A percentile compares a stretch with the other conserved stretches of the same genome.
Evolutionary conservation across 805 yeast species (phyloP).

Genomic region (Clavispora asparagi): DNA sequence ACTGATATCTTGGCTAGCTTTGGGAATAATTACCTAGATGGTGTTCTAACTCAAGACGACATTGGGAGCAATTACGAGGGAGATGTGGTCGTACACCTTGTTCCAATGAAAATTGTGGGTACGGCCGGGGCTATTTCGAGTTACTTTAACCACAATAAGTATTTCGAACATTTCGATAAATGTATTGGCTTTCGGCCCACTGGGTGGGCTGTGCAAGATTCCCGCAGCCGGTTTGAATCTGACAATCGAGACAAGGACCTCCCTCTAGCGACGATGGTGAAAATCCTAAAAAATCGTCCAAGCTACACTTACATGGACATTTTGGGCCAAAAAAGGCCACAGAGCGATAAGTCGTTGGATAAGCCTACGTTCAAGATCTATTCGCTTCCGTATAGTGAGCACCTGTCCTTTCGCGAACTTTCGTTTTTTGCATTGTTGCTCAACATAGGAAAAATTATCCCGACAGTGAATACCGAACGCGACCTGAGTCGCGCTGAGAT

Average conservation of each 20-base stretch:
- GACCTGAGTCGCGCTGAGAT: constrained; percentile 21
- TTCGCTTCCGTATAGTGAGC: constrained; percentile 87
- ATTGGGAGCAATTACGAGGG: constrained; percentile 31
- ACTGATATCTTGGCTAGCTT: constrained; percentile 39
- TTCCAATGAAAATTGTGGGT: constrained; percentile 57
- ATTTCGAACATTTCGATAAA: constrained; percentile 45
- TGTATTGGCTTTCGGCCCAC: constrained; percentile 81
- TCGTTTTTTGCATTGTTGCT: constrained; percentile 56
- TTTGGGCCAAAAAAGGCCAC: constrained; percentile 21
- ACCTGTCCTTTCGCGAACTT: constrained; percentile 82
- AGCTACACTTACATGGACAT: constrained; percentile 22
- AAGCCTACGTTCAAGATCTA: constrained; percentile 40
- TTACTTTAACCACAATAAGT: constrained; percentile 45
- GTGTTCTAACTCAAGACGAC: constrained; percentile 23
- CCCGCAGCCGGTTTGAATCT: constrained; percentile 8
- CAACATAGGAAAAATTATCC: constrained; percentile 51
- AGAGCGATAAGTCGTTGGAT: constrained; percentile 18
- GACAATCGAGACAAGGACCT: constrained; percentile 1
- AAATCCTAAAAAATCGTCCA: constrained; percentile 16
- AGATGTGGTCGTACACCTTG: constrained; percentile 56
- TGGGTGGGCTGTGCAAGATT: constrained; percentile 69
- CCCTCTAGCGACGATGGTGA: constrained; percentile 3
- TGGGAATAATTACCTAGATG: constrained; percentile 37
- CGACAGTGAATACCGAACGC: constrained; percentile 63
- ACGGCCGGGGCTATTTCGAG: constrained; percentile 40